Evolutionary conservation across 345 rosid species (phyloP).

Genomic region (Bretschneidera sinensis): DNA sequence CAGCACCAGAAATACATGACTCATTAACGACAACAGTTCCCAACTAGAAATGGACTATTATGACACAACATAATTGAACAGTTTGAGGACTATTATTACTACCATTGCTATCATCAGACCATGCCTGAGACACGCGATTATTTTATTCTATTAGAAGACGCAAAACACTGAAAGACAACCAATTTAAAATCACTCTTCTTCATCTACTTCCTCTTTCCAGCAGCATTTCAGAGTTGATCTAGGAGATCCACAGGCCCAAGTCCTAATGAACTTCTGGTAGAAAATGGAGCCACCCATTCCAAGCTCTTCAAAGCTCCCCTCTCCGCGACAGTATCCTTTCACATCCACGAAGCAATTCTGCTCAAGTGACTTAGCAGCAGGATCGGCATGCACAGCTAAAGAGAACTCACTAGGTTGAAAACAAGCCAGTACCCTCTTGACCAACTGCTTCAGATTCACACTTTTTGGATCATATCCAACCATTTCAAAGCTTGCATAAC

Average conservation of each 20-base stretch:
- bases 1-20: too few relatives aligned
- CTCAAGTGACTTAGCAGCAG: conserved; percentile 17
- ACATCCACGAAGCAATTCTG: conserved; percentile 28
- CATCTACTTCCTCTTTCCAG: conserved; percentile 55
- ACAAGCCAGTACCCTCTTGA: conserved; percentile 55
- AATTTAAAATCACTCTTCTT: conserved; percentile 23
- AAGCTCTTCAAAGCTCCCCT: conserved; percentile 45
- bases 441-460: conserved; percentile 33
- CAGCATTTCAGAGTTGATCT: conserved; percentile 48
- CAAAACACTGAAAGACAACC: neutral
- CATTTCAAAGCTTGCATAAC: conserved; percentile 82
- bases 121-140: conserved; percentile 15
- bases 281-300: conserved; percentile 49
- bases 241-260: conserved; percentile 35
- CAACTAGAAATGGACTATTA: too few relatives aligned
- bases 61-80: too few relatives aligned
- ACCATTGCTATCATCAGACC: conserved; percentile 8
- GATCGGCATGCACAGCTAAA: conserved; percentile 50
- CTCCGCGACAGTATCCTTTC: conserved; percentile 45
- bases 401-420: conserved; percentile 60
- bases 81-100: too few relatives aligned
- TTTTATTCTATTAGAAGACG: neutral
- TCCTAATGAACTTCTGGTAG: conserved; percentile 44
- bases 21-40: too few relatives aligned
- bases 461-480: conserved; percentile 48